Evolutionary conservation across 345 rosid species (phyloP), one percentile per base, ranked within the genome.

Genomic region (Eucalyptus pauciflora): DNA sequence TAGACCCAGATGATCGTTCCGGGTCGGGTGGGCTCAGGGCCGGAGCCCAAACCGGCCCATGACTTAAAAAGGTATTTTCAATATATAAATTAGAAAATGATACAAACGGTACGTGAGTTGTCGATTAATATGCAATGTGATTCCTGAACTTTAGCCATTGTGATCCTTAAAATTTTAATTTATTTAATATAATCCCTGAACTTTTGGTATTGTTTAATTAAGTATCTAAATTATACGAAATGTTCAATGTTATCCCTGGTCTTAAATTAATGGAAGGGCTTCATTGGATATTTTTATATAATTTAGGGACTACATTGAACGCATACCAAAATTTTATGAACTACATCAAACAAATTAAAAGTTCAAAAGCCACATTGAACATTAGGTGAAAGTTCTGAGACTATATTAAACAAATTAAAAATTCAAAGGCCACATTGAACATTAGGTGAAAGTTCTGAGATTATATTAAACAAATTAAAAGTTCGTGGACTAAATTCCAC

Each of bases 121-220:
- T 60, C 14, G 3, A 25, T 27, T 18, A 60, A 60, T 25, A 60
- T 27, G 7, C 1, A 60, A 60, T 3, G 13, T 58, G 29, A 24
- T 24, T 0, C 2, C 0, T n/a, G 2, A 67, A 64, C 4, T 31
- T 67, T 67, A 4, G 1, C 6, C 2, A 64, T 13, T 0, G 3
- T 29, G 3, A 13, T 62, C 9, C 5, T 64, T 14, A 4, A 29
- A 0, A 0, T 15, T 64, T 64, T 64, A 1, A n/a, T 4, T 4
- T 31, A 0, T 67, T 7, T 31, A 67, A 14, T n/a, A 7, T 15
- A 15, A 1, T n/a, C 0, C 0, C 0, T n/a, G 11, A n/a, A n/a
- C 3, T 14, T n/a, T 67, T 67, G 1, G 5, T n/a, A 7, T 7
- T 52, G 4, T 52, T 52, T 1, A 52, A 52, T 52, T 52, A 1